Conservation (phyloP, 2,329 filamentous ascomycete genomes). For the Ophiostoma perfectum region DNA sequence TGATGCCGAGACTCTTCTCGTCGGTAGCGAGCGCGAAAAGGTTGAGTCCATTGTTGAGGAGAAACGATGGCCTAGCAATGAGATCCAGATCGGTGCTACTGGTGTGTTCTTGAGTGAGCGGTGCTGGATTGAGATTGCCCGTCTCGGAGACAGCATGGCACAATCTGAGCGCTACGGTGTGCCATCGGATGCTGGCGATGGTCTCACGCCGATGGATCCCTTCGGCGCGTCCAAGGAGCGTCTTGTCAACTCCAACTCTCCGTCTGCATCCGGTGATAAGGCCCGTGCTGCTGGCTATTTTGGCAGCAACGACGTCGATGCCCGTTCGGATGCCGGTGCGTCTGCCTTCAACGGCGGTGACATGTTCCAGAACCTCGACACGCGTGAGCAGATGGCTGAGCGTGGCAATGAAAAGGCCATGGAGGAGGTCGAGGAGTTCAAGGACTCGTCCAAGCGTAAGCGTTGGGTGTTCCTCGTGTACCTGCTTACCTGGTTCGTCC, state of each 20-base stretch:
- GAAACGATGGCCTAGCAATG: slow-evolving; percentile 86
- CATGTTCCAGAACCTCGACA: slow-evolving; percentile 97
- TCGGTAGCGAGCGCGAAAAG: slow-evolving; percentile 89
- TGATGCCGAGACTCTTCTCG: slow-evolving; percentile 75
- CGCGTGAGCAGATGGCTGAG: slow-evolving; percentile 88
- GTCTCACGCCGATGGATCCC: slow-evolving; percentile 52
- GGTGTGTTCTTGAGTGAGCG: slow-evolving; percentile 93
- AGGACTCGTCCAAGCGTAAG: slow-evolving; percentile 72
- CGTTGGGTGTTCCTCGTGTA: slow-evolving; percentile 86
- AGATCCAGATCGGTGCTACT: slow-evolving; percentile 83
- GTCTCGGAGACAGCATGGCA: slow-evolving; percentile 59
- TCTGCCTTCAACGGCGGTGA: slow-evolving; percentile 90
- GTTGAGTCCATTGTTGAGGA: slow-evolving; percentile 87
- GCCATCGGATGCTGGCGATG: slow-evolving; percentile 59
- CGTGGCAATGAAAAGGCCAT: slow-evolving; percentile 87
- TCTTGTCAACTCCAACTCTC: slow-evolving; percentile 48
- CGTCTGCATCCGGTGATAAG: slow-evolving; percentile 58
- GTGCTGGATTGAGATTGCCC: slow-evolving; percentile 88
- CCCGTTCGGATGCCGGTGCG: slow-evolving; percentile 82
- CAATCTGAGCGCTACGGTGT: slow-evolving; percentile 44
- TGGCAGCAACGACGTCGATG: slow-evolving; percentile 68
- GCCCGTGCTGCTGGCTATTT: slow-evolving; percentile 70
- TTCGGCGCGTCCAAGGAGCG: slow-evolving; percentile 61
- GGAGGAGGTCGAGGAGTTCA: slow-evolving; percentile 81
- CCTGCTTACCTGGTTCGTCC: slow-evolving; percentile 77